Conservation (phyloP, 371 early-diverging fungal species). For the Rhizopus stolonifer region DNA sequence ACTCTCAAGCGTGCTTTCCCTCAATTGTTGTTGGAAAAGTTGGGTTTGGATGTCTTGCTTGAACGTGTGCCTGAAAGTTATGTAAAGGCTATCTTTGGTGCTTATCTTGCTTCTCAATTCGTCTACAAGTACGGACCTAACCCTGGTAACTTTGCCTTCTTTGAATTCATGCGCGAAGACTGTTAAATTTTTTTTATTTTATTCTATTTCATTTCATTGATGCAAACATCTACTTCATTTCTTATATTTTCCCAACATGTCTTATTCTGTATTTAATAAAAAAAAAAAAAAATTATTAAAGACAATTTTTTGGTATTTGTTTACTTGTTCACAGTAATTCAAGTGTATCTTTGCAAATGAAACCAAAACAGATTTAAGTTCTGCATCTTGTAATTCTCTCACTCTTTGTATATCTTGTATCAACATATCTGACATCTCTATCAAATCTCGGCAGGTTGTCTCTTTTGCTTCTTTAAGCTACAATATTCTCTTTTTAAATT, state of each 20-base stretch:
- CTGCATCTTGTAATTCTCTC: slow-evolving; percentile 76
- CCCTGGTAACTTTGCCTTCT: slow-evolving; percentile 97
- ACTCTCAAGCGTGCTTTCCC: slow-evolving; percentile 93
- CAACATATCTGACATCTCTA: slow-evolving; percentile 68
- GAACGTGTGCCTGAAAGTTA: slow-evolving; percentile 92
- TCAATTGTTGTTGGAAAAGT: slow-evolving; percentile 79
- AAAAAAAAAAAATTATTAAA: not conserved
- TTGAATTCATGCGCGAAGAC: slow-evolving; percentile 84
- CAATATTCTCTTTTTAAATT: not conserved
- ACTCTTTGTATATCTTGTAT: slow-evolving; percentile 82
- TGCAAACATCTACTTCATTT: slow-evolving; percentile 9
- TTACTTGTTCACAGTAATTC: slow-evolving; percentile 70
- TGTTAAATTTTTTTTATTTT: slow-evolving; percentile 14
- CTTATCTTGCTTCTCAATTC: slow-evolving; percentile 90
- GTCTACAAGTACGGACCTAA: slow-evolving; percentile 94
- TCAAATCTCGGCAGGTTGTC: slow-evolving; percentile 59
- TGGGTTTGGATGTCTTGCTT: slow-evolving; percentile 90
- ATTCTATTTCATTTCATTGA: too few relatives aligned
- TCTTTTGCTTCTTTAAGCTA: slow-evolving; percentile 69
- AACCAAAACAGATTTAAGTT: slow-evolving; percentile 69
- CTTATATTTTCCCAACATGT: slow-evolving; percentile 14
- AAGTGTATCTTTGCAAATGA: slow-evolving; percentile 72
- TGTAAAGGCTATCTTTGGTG: slow-evolving; percentile 96
- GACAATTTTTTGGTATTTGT: too few relatives aligned
- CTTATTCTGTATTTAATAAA: slow-evolving; percentile 8